Evolutionary conservation across 768 basidiomycete species (phyloP), one percentile per base, ranked within the genome.

Genomic region (Rhodosporidiobolus odoratus): DNA sequence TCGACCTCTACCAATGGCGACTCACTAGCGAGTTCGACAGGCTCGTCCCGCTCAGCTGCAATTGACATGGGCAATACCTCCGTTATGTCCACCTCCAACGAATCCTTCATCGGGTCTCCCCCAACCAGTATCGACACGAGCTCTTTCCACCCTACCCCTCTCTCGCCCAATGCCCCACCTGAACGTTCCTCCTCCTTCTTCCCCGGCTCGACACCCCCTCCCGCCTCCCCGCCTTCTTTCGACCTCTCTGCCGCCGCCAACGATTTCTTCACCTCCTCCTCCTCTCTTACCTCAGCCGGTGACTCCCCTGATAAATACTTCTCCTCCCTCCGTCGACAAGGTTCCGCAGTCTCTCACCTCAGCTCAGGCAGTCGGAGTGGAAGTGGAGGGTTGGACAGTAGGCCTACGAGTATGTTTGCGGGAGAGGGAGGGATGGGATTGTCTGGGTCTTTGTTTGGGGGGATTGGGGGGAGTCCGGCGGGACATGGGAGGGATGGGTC

Each of bases 101-200:
- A 66, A 16, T 32, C 54, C 19, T 41, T 32, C 15, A 32, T 38
- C 40, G 43, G 52, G 35, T 54, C 64, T 3, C 62, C 62, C 62
- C 62, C 63, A 16, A 43, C 32, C 43, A 61, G 56, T 21, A 43
- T 74, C 59, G 73, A 74, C 47, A 64, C 66, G 34, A 68, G 68
- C 10, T 70, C 69, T 3, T 74, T 68, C 62, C 54, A 70, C 35
- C 40, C 65, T 10, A 40, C 68, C 0, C 73, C 73, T 0, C 62
- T 70, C 34, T 70, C 68, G 23, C 73, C 73, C 0, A 32, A 62
- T 45, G 13, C 12, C 27, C 52, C n/a, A 27, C 12, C 69, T 41
- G 56, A 38, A 1, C 68, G 62, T 12, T 59, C 71, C 23, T 57
- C 68, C 5, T 64, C 68, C 25, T 64, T 69, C 58, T 69, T 69